These are phyloP conservation scores for Tephrocybe rancida DNA, from an alignment of 768 basidiomycete species.

Conservation along the genomic window DNA sequence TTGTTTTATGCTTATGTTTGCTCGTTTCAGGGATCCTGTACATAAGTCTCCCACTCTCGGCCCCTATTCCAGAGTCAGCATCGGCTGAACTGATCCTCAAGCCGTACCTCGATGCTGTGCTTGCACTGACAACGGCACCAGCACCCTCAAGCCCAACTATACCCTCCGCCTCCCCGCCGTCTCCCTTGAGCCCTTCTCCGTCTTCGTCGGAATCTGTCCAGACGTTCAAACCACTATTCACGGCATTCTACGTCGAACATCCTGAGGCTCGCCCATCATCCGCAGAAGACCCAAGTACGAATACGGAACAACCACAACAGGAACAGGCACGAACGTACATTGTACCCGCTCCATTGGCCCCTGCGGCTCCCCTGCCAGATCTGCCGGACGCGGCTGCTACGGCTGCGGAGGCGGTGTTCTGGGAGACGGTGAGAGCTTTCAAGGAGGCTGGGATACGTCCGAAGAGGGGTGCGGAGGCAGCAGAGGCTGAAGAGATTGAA, in stretches of 20 bases:
- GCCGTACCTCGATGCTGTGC: conserved; percentile 59
- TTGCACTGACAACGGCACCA: conserved; percentile 28
- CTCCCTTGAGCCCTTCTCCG: conserved; percentile 14
- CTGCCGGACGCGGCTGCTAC: conserved; percentile 56
- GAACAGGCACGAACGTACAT: conserved; percentile 7
- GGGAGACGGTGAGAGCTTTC: conserved; percentile 40
- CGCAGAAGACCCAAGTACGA: no score
- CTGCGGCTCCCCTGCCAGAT: conserved; percentile 45
- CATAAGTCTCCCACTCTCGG: conserved; percentile 51
- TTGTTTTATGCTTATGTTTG: conserved; percentile 3
- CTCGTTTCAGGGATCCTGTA: conserved; percentile 57
- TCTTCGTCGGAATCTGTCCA: conserved; percentile 14
- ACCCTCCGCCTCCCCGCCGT: neutral
- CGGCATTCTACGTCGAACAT: conserved; percentile 13
- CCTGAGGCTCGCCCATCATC: no score
- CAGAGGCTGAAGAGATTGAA: conserved; percentile 5
- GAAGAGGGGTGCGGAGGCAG: neutral
- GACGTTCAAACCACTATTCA: conserved; percentile 46
- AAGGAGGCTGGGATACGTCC: conserved; percentile 12
- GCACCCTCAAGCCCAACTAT: neutral
- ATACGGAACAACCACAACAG: neutral
- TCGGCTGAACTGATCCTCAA: conserved; percentile 44
- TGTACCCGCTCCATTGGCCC: conserved; percentile 31
- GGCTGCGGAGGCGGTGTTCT: conserved; percentile 61
- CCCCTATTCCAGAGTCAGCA: conserved; percentile 7